These are phyloP conservation scores for Pythium dissotocum DNA, from an alignment of 352 stramenopile genomes.

Conservation along the genomic window DNA sequence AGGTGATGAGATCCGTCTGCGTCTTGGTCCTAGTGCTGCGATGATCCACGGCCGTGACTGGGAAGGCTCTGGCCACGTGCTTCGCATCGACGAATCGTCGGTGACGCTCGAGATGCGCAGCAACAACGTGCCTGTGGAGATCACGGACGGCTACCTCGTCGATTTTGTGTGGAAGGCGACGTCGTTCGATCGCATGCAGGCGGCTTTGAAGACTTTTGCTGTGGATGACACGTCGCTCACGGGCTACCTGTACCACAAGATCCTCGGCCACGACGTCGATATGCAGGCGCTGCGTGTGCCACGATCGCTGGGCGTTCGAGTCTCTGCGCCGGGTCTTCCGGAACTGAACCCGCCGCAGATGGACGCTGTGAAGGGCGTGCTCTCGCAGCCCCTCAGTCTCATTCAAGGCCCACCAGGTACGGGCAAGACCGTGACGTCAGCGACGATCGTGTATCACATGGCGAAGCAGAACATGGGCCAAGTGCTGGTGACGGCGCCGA, in stretches of 20 bases:
- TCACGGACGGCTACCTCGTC: slow-evolving; percentile 95
- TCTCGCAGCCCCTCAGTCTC: slow-evolving; percentile 97
- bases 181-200: slow-evolving; percentile 99
- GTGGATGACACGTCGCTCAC: slow-evolving; percentile 98
- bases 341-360: slow-evolving; percentile 98
- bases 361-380: slow-evolving; percentile 93
- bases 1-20: slow-evolving; percentile 96
- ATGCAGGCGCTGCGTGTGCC: slow-evolving; percentile 89
- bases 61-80: slow-evolving; percentile 95
- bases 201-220: slow-evolving; percentile 98
- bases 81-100: slow-evolving; percentile 81
- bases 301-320: slow-evolving; percentile 61
- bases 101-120: slow-evolving; percentile 87
- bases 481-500: slow-evolving; percentile 98
- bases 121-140: slow-evolving; percentile 87
- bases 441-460: slow-evolving; percentile 99
- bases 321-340: slow-evolving; percentile 94
- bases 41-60: slow-evolving; percentile 89
- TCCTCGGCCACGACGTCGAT: slow-evolving; percentile 97
- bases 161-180: slow-evolving; percentile 99
- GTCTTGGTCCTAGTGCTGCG: slow-evolving; percentile 79
- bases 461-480: slow-evolving; percentile 98
- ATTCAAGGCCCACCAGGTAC: slow-evolving; percentile 98
- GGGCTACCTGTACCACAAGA: slow-evolving; percentile 99
- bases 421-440: slow-evolving; percentile 98